Evolutionary conservation across 306 rosid species (phyloP).

Genomic region (Herpetospermum pedunculosum): DNA sequence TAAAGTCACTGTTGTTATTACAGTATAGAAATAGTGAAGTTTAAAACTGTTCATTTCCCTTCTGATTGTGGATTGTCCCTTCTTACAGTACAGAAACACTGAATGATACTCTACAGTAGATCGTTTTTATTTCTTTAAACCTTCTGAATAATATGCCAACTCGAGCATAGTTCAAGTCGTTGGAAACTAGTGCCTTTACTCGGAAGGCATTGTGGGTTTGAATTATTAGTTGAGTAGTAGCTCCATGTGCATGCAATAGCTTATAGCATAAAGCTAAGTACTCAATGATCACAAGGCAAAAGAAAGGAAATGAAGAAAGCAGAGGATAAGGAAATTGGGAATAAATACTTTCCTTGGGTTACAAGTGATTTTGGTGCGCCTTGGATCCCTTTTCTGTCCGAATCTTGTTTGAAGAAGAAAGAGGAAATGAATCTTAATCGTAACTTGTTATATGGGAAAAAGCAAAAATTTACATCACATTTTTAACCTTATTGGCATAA

Average conservation of each 20-base stretch:
- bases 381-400: neutral
- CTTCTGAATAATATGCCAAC: neutral
- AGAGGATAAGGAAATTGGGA: neutral
- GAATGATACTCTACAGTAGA: neutral
- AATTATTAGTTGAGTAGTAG: neutral
- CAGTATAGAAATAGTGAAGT: constrained; percentile 19
- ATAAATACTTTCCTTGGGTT: constrained; percentile 1
- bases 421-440: neutral
- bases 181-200: neutral
- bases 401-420: neutral
- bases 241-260: neutral
- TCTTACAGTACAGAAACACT: neutral
- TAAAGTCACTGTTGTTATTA: constrained; percentile 41
- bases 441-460: neutral
- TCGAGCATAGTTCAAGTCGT: neutral
- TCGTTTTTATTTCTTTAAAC: neutral
- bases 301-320: neutral
- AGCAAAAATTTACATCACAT: neutral
- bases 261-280: neutral
- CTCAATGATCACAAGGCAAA: neutral
- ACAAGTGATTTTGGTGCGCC: neutral
- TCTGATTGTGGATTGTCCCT: neutral
- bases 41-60: neutral
- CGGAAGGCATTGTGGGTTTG: no score
- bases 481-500: neutral